Base-by-base conservation (phyloP, 164 flowering plant genomes). In the Magnolia kwangsiensis region DNA sequence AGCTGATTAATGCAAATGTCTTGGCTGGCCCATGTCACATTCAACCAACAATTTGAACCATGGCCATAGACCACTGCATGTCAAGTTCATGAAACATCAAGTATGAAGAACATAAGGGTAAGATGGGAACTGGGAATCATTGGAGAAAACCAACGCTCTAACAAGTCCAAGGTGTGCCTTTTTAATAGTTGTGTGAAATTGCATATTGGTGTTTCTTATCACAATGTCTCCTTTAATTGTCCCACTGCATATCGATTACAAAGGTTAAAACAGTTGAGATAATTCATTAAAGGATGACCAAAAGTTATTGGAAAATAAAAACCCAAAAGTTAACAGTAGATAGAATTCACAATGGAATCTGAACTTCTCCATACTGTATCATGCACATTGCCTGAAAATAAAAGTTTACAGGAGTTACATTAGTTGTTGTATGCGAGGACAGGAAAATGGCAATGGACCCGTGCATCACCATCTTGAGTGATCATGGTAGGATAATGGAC, bases 121-220 rank as follows among this genome's bases (percentile, higher is more conserved):
- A 66, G 50, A 74, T 19, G 66, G 21, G 24, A 69, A 31, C 99
- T 96, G 92, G 79, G 94, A 89, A 86, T 92, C 96, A 37, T 63
- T 81, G 51, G 97, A 90, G 84, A 94, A 96, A 63, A 78, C 73
- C 83, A 93, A 70, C 50, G 93, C 82, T 18, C 98, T 96, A 49
- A 92, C 92, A 63, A 87, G 72, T 64, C 91, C 96, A 64, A 92
- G 85, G 79, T 93, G 98, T 71, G 99, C 97, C 79, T 84, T 91
- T 71, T 72, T 88, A 67, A 92, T 82, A 64, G 73, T 67, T 67
- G 78, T 81, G 37, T 78, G 86, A 50, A 84, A 80, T 74, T 72
- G 82, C 93, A 90, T 84, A 67, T 63, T 92, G 20, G 97, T 82
- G 74, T 85, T 78, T 59, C 89, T 13, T 58, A 94, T 78, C 50